Evolutionary conservation across 2,329 filamentous ascomycete species (phyloP), one percentile per base, ranked within the genome.

Genomic region (Colletotrichum plurivorum): DNA sequence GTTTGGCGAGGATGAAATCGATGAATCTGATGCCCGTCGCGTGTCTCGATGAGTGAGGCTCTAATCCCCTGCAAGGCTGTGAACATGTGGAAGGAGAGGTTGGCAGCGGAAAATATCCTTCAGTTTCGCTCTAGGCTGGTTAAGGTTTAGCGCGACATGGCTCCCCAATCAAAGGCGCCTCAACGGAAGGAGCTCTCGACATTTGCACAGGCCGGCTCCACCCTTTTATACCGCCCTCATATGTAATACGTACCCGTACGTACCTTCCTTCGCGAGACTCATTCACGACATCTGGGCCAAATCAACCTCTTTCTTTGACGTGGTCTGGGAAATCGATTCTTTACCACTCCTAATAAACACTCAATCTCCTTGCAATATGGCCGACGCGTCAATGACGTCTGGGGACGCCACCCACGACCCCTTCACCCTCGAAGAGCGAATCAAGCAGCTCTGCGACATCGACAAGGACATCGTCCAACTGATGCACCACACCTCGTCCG

Each of bases 401-500:
- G 71, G 75, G 15, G 63, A 76, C 31, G 72, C 76, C 49, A 63
- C 76, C 36, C 82, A 85, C 51, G 76, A 84, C 41, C 85, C 87
- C n/a, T 92, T 95, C 73, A 92, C 90, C 10, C 87, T 92, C 41
- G 88, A 92, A 48, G 92, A 97, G 78, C 93, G 93, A 72, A 94
- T 97, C 72, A 85, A 91, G 66, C 93, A 97, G 75, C 88, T 97
- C 64, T 92, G 91, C 73, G 89, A 91, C 49, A 93, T 97, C 74
- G 94, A 97, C 81, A 88, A 88, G 76, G 90, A 78, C 51, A 78
- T 80, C 45, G 80, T 82, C 43, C 75, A 80, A 67, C 76, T 81
- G 61, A 80, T 82, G 78, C 74, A 71, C 64, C 79, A 87, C 77
- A 84, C 85, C 48, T 82, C 85, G 72, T 82, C 79, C 15, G 79